These are phyloP conservation scores for Magnolia changhungtana DNA, from an alignment of 164 flowering plant genomes.

Conservation along the genomic window DNA sequence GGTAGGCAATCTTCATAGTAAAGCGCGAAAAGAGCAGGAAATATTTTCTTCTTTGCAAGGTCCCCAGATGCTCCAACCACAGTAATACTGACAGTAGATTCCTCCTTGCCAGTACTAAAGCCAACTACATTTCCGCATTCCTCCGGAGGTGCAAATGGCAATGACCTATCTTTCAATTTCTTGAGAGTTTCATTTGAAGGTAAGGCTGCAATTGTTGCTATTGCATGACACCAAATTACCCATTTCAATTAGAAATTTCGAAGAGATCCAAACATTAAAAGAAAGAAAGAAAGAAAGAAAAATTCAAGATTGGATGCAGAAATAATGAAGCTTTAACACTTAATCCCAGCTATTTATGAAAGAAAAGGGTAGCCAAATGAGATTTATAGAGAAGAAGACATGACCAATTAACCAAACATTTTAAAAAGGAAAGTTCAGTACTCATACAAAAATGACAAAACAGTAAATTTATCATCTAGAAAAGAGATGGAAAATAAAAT, in stretches of 20 bases:
- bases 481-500: too few species aligned
- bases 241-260: not conserved
- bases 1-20: slow-evolving; percentile 80
- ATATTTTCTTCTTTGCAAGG: slow-evolving; percentile 94
- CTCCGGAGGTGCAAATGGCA: slow-evolving; percentile 32
- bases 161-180: slow-evolving; percentile 34
- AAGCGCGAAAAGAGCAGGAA: slow-evolving; percentile 92
- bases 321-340: not conserved
- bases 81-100: slow-evolving; percentile 71
- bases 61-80: slow-evolving; percentile 99
- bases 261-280: not conserved
- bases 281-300: too few species aligned
- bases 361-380: too few species aligned
- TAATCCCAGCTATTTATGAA: too few species aligned
- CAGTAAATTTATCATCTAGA: too few species aligned
- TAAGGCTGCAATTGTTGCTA: slow-evolving; percentile 31
- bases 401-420: too few species aligned
- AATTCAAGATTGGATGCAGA: not conserved
- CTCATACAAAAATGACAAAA: too few species aligned
- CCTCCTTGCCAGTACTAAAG: slow-evolving; percentile 25
- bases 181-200: slow-evolving; percentile 30
- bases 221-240: slow-evolving; percentile 15
- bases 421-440: too few species aligned
- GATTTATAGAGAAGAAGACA: not conserved
- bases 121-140: slow-evolving; percentile 23